Conservation (phyloP, 441 rosid species). For the Mallotus repandus region DNA sequence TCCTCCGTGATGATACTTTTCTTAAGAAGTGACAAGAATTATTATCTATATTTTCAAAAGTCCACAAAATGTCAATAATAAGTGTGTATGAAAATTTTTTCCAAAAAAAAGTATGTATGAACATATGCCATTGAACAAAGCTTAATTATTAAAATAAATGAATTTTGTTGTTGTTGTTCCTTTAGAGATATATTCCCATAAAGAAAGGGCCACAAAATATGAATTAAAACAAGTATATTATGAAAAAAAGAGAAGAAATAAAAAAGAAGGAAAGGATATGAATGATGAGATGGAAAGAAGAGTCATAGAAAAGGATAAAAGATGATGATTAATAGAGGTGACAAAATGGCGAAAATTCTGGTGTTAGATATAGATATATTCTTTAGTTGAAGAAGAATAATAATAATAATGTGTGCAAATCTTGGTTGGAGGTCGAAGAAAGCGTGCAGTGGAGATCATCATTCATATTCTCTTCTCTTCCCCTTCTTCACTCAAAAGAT, state of each 20-base stretch:
- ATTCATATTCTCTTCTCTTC: conserved; percentile 32
- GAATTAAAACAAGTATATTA: too few relatives aligned
- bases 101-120: too few relatives aligned
- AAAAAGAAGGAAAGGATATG: not conserved
- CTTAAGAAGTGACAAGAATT: too few relatives aligned
- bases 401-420: conserved; percentile 28
- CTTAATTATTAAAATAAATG: too few relatives aligned
- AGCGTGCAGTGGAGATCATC: conserved; percentile 50
- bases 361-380: conserved; percentile 4
- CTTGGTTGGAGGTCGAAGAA: conserved; percentile 28
- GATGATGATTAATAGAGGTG: conserved; percentile 33
- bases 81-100: too few relatives aligned
- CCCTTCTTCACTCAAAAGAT: conserved; percentile 27
- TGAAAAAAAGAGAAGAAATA: not conserved
- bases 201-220: not conserved
- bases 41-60: too few relatives aligned
- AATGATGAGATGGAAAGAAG: not conserved
- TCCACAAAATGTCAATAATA: too few relatives aligned
- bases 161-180: too few relatives aligned
- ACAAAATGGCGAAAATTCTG: conserved; percentile 31
- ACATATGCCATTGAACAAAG: too few relatives aligned
- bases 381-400: conserved; percentile 7
- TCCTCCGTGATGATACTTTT: too few relatives aligned
- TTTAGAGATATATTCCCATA: too few relatives aligned
- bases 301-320: conserved; percentile 21